Evolutionary conservation across 352 stramenopile genomes (phyloP).

Genomic region (Phytophthora pisi): DNA sequence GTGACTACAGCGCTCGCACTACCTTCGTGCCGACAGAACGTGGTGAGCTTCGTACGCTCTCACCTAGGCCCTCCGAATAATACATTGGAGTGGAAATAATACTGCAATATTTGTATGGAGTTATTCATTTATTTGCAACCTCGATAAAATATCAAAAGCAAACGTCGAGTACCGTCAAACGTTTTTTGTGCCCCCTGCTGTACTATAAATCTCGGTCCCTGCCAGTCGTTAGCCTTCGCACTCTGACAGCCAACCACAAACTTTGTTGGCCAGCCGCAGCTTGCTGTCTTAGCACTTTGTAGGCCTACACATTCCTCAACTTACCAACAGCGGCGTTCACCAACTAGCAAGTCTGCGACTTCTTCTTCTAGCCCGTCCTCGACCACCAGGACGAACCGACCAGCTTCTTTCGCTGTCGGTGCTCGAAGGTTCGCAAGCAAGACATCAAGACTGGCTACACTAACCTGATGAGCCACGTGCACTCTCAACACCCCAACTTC

Average conservation of each 20-base stretch:
- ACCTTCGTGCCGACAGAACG: too few species aligned
- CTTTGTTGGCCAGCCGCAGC: neutral
- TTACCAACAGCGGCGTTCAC: neutral
- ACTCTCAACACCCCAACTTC: neutral
- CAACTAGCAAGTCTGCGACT: neutral
- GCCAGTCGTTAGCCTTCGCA: neutral
- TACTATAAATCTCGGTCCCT: neutral
- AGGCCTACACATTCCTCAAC: neutral
- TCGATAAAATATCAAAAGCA: neutral
- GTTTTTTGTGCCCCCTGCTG: neutral
- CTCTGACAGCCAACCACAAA: neutral
- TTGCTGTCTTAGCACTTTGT: neutral
- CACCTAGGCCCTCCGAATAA: conserved; percentile 1
- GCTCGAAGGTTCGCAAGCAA: neutral
- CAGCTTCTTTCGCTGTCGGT: neutral
- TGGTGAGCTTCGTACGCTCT: too few species aligned
- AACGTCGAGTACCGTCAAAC: neutral
- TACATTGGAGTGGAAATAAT: conserved; percentile 5
- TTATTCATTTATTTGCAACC: neutral
- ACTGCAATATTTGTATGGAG: conserved; percentile 6
- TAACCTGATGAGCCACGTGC: neutral
- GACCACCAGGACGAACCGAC: neutral
- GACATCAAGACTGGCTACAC: neutral
- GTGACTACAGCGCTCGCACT: too few species aligned
- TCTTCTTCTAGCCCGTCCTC: neutral